phyloP scores from a whole-genome alignment of 2,329 filamentous ascomycete genomes.

The Graphium sp. region DNA sequence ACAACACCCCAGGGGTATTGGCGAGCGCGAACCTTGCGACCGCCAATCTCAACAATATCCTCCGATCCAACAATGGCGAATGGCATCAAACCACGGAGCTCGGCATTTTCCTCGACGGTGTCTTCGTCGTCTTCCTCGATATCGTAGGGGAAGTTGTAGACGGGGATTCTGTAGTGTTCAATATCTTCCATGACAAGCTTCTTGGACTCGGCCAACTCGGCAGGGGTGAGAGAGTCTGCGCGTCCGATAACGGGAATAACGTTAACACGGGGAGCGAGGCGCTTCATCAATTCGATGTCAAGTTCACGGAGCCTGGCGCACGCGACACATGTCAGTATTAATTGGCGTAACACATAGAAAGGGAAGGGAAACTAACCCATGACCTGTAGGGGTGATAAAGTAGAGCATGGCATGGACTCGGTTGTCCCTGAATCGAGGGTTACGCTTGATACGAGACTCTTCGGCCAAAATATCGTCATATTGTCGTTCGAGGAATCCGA shows the following conservation, averaged over 20 bases:
- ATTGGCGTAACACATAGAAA: background rate
- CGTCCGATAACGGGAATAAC: slow-evolving; percentile 98
- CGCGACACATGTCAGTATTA: slow-evolving; percentile 8
- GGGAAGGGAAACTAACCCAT: slow-evolving; percentile 44
- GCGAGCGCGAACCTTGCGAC: slow-evolving; percentile 78
- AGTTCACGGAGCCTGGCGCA: slow-evolving; percentile 73
- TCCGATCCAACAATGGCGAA: slow-evolving; percentile 98
- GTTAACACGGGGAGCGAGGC: slow-evolving; percentile 92
- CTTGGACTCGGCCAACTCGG: slow-evolving; percentile 96
- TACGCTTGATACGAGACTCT: slow-evolving; percentile 99
- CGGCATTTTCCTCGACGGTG: slow-evolving; percentile 96
- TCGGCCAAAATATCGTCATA: slow-evolving; percentile 98
- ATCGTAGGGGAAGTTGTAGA: slow-evolving; percentile 99
- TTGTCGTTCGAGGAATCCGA: slow-evolving; percentile 95
- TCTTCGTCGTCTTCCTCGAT: slow-evolving; percentile 99
- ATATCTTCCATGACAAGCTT: slow-evolving; percentile 99
- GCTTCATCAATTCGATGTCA: slow-evolving; percentile 99
- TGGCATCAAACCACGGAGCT: slow-evolving; percentile 92
- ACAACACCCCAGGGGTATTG: slow-evolving; percentile 99
- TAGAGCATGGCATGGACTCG: slow-evolving; percentile 96
- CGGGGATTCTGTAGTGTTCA: slow-evolving; percentile 97
- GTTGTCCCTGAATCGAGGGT: slow-evolving; percentile 98
- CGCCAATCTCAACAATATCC: slow-evolving; percentile 85
- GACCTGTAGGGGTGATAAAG: slow-evolving; percentile 97
- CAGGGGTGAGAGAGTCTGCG: slow-evolving; percentile 89